phyloP scores from a whole-genome alignment of 73 alveolate genomes.

The Loxodes magnus region DNA sequence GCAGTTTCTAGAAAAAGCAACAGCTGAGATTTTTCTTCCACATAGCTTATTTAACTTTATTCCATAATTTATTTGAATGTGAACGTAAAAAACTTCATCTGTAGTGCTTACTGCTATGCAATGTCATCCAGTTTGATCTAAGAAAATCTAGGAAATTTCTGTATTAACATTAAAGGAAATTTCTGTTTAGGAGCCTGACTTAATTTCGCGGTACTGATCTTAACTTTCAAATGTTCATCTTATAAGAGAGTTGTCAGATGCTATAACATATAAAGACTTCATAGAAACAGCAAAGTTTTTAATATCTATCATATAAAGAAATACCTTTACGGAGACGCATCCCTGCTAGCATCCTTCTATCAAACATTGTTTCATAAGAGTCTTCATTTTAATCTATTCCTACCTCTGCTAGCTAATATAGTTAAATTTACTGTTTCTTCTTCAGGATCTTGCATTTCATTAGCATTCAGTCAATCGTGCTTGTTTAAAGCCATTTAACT shows the following conservation, averaged over 20 bases:
- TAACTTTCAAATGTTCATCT: slow-evolving; percentile 1
- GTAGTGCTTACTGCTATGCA: slow-evolving; percentile 2
- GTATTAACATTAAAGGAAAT: background rate
- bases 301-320: too few species aligned
- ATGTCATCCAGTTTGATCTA: slow-evolving; percentile 11
- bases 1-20: background rate
- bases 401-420: slow-evolving; percentile 6
- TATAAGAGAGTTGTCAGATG: slow-evolving; percentile 2
- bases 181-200: background rate
- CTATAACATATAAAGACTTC: slow-evolving; percentile 6
- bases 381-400: slow-evolving; percentile 5
- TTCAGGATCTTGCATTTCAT: background rate
- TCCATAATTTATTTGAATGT: background rate
- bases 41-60: slow-evolving; percentile 1
- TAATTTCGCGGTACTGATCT: background rate
- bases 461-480: slow-evolving; percentile 14
- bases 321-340: slow-evolving; percentile 5
- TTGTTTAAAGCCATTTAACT: too few species aligned
- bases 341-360: background rate
- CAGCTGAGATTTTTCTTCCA: background rate
- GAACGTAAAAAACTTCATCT: background rate
- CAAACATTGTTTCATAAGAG: background rate
- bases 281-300: slow-evolving; percentile 1
- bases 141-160: background rate
- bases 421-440: slow-evolving; percentile 8